Evolutionary conservation across 176 grass and related monocot genomes (phyloP), one percentile per base, ranked within the genome.

Genomic region (Aegilops umbellulata): DNA sequence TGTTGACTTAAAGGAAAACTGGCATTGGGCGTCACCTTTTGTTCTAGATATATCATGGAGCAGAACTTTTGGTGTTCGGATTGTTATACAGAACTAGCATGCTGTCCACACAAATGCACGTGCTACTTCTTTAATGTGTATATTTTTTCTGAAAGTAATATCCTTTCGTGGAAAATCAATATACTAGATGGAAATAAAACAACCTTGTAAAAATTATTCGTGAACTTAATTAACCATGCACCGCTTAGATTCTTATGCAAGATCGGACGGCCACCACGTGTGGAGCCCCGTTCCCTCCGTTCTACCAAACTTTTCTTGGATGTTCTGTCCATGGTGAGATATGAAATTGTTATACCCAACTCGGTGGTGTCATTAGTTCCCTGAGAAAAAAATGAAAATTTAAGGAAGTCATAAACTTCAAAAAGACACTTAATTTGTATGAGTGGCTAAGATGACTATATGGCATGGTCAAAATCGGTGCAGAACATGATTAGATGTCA

Each of bases 381-480:
- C 44, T 46, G n/a, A 17, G 42, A 25, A 44, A 19, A 25, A 25
- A 26, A 27, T 27, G 46, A 16, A 17, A 46, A 46, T 26, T 46
- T 14, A 47, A 27, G 24, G 23, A 49, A 47, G 23, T 27, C 13
- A 29, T 74, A 47, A 74, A 47, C 71, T 74, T 74, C 14, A 49
- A 49, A 74, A 74, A 15, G 24, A 74, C 69, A 47, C 26, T 27
- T 74, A 29, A 75, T 75, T 75, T 75, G 24, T 74, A 74, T 16
- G 71, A 10, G 14, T 47, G 13, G 14, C 14, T 8, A 74, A 25
- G 24, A 74, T 74, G 14, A 49, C 6, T 49, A 10, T 49, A 19
- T 42, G 23, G 10, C 41, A 29, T 49, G 24, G 7, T 3, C 24
- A 39, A 49, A 75, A 75, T 17, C 19, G 71, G 41, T 9, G 24